Evolutionary conservation across 306 rosid genomes (phyloP).

Genomic region (Castanea sativa): DNA sequence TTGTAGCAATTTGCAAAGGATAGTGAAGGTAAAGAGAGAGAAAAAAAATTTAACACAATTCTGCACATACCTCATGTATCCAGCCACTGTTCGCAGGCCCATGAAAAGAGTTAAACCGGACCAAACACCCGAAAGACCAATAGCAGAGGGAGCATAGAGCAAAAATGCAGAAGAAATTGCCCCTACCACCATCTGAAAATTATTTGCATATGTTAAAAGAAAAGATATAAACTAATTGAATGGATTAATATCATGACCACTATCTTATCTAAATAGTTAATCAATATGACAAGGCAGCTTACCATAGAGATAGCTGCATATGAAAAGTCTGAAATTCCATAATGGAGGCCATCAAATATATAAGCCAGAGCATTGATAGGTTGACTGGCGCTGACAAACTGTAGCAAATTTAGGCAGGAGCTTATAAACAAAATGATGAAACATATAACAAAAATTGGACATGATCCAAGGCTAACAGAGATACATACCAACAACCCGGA

Average conservation of each 20-base stretch:
- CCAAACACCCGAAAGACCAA: slow-evolving; percentile 89
- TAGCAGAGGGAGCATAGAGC: slow-evolving; percentile 52
- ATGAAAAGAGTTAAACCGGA: slow-evolving; percentile 77
- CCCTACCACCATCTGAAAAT: slow-evolving; percentile 64
- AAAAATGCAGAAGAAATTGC: slow-evolving; percentile 67
- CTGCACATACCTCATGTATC: slow-evolving; percentile 59
- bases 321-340: slow-evolving; percentile 85
- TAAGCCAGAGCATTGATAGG: slow-evolving; percentile 88
- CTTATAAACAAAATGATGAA: not conserved
- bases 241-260: not conserved
- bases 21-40: not conserved
- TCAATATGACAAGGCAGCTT: slow-evolving; percentile 21
- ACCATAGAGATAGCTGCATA: slow-evolving; percentile 96
- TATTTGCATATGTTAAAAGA: slow-evolving; percentile 13
- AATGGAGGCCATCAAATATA: slow-evolving; percentile 91
- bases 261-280: slow-evolving; percentile 7
- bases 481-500: slow-evolving; percentile 72
- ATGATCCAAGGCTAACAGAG: not conserved
- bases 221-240: not conserved
- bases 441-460: not conserved
- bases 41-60: not conserved
- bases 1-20: not conserved
- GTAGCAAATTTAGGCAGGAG: slow-evolving; percentile 23
- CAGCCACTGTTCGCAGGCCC: slow-evolving; percentile 80
- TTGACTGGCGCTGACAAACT: slow-evolving; percentile 92